Conservation (phyloP, 1,139 yeast species). For the Geotrichum cucujoidarum region DNA sequence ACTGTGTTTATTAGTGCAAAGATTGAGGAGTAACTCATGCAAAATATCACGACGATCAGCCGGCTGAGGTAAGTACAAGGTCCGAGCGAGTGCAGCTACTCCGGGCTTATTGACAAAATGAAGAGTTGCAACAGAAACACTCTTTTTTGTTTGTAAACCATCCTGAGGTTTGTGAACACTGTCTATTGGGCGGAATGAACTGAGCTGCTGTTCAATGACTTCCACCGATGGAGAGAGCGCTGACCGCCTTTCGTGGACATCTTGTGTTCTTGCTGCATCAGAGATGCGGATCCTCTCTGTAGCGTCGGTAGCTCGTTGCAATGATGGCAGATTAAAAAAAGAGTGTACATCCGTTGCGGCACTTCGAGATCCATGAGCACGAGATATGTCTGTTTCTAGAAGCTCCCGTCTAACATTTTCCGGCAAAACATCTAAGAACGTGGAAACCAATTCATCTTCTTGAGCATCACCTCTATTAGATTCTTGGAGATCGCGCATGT, state of each 20-base stretch:
- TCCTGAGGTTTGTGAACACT: too few species aligned
- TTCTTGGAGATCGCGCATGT: conserved; percentile 54
- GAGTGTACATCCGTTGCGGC: too few species aligned
- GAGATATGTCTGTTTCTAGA: conserved; percentile 61
- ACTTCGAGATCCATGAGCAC: too few species aligned
- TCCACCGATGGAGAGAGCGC: conserved; percentile 14
- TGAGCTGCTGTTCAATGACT: conserved; percentile 12
- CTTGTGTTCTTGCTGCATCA: too few species aligned
- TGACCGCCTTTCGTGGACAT: too few species aligned
- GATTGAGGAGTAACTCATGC: conserved; percentile 59
- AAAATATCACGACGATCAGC: conserved; percentile 59
- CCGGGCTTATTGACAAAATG: conserved; percentile 76
- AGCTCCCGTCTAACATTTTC: conserved; percentile 69
- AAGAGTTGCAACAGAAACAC: conserved; percentile 29
- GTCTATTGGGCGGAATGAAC: too few species aligned
- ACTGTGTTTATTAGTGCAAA: conserved; percentile 75
- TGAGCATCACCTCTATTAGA: conserved; percentile 40
- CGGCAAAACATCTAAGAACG: conserved; percentile 77
- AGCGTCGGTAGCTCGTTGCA: too few species aligned
- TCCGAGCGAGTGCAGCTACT: conserved; percentile 63
- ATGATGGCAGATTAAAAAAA: too few species aligned
- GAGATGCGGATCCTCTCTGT: too few species aligned
- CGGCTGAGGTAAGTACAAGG: conserved; percentile 70
- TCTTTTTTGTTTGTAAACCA: too few species aligned
- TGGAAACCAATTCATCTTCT: conserved; percentile 69